phyloP scores from a whole-genome alignment of 1,284 basidiomycete species.

The Apiotrichum sp. region DNA sequence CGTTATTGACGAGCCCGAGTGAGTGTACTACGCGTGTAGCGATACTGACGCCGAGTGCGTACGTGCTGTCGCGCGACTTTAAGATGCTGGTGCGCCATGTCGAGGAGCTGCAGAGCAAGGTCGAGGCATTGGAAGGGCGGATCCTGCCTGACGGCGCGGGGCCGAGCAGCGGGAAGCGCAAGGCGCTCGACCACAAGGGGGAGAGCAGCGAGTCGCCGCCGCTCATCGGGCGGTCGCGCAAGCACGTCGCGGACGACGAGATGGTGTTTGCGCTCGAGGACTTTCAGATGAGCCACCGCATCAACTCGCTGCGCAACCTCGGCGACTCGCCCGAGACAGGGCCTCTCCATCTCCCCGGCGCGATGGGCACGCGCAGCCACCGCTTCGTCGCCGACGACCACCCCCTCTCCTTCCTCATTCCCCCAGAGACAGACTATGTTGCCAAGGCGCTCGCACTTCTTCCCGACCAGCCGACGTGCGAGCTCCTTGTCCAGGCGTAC shows the following conservation, averaged over 20 bases:
- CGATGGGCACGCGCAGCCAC: neutral
- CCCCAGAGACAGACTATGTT: constrained; percentile 12
- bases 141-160: neutral
- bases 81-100: constrained; percentile 5
- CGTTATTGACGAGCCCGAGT: neutral
- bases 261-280: constrained; percentile 20
- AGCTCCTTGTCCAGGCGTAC: constrained; percentile 15
- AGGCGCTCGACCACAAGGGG: neutral
- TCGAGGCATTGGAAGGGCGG: constrained; percentile 6
- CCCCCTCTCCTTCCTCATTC: constrained; percentile 14
- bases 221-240: constrained; percentile 3
- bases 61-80: constrained; percentile 10
- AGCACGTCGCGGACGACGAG: constrained; percentile 17
- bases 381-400: constrained; percentile 1
- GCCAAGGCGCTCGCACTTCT: constrained; percentile 11
- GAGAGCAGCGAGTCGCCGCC: neutral
- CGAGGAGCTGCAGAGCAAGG: constrained; percentile 3
- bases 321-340: constrained; percentile 1
- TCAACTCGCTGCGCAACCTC: constrained; percentile 19
- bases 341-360: neutral
- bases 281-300: constrained; percentile 16
- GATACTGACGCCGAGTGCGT: neutral
- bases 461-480: constrained; percentile 12
- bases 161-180: neutral
- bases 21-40: neutral